Conservation (phyloP, 1,284 basidiomycete genomes). For the Sphagnurus paluster region DNA sequence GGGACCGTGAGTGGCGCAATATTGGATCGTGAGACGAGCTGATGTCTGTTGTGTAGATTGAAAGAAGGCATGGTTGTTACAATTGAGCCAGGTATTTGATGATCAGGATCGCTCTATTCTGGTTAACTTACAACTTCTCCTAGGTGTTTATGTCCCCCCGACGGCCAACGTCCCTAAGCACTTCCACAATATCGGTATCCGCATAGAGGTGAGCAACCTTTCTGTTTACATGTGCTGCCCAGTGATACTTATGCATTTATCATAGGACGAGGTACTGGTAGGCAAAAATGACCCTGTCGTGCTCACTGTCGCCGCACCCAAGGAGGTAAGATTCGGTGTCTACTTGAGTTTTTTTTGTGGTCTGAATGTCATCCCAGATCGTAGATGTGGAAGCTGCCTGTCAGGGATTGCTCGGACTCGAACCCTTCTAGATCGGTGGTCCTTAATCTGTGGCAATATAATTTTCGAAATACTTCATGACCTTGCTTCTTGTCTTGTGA, state of each 20-base stretch:
- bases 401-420: conserved; percentile 72
- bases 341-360: background rate
- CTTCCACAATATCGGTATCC: conserved; percentile 87
- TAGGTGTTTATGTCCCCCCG: conserved; percentile 83
- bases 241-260: conserved; percentile 4
- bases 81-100: conserved; percentile 67
- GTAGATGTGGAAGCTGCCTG: conserved; percentile 87
- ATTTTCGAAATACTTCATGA: no score
- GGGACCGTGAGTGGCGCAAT: conserved; percentile 30
- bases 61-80: conserved; percentile 87
- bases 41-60: conserved; percentile 38
- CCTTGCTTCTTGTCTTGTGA: no score
- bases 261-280: conserved; percentile 83
- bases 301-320: conserved; percentile 79
- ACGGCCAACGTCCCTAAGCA: conserved; percentile 74
- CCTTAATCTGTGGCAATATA: no score
- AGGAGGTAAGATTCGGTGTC: conserved; percentile 60
- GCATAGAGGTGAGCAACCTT: conserved; percentile 70
- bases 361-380: conserved; percentile 42
- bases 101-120: conserved; percentile 5
- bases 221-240: background rate
- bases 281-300: conserved; percentile 67
- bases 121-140: background rate
- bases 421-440: conserved; percentile 58
- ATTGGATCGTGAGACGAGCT: background rate